Evolutionary conservation across 257 asterid species (phyloP).

Genomic region (Nicotiana benthamiana): DNA sequence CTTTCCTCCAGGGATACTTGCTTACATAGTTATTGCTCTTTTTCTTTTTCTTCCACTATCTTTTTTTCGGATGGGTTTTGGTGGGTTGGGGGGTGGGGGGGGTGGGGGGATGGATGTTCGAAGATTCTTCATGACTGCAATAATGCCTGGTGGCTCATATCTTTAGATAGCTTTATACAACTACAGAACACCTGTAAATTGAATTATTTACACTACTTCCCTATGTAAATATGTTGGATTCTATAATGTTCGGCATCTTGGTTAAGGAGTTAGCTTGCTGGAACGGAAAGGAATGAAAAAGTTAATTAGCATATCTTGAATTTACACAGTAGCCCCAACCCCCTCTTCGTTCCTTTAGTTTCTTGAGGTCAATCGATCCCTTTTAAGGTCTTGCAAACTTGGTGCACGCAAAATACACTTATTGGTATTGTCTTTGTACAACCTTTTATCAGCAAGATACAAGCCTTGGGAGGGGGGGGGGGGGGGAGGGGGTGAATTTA

Average conservation of each 20-base stretch:
- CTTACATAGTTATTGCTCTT: neutral
- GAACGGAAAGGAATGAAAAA: neutral
- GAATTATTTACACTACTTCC: neutral
- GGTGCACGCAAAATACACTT: neutral
- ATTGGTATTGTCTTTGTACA: neutral
- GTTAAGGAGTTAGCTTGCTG: neutral
- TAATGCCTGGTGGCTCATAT: neutral
- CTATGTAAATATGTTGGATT: neutral
- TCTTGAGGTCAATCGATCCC: neutral
- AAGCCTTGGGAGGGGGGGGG: neutral
- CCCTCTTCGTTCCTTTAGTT: neutral
- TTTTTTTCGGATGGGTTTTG: neutral
- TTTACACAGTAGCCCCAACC: neutral
- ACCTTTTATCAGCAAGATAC: neutral
- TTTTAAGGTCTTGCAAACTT: neutral
- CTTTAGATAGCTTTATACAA: neutral
- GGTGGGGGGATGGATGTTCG: neutral
- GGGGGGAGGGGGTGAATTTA: neutral
- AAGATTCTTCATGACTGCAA: neutral
- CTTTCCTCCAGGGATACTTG: neutral
- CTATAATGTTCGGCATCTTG: neutral
- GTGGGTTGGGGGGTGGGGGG: neutral
- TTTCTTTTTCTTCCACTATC: neutral
- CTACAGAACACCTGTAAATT: neutral
- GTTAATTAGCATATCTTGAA: neutral